Conservation (phyloP, 805 yeast species). For the Ogataea thermomethanolica region DNA sequence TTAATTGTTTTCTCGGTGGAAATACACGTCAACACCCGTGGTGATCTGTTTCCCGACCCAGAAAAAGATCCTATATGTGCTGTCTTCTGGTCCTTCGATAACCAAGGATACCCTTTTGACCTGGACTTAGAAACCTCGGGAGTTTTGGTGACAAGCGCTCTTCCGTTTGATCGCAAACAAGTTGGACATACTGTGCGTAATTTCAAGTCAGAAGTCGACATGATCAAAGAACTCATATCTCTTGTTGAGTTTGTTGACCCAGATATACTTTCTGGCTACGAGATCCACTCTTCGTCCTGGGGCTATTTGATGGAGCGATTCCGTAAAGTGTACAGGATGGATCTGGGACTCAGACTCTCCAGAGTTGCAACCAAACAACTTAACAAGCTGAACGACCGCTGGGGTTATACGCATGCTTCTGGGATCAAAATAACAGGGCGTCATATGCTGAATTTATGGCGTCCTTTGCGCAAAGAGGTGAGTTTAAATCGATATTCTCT, state of each 20-base stretch:
- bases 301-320: conserved; percentile 79
- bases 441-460: conserved; percentile 83
- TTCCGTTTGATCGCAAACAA: background rate
- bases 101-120: conserved; percentile 36
- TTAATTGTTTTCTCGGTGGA: conserved; percentile 65
- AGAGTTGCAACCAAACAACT: conserved; percentile 48
- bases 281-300: conserved; percentile 79
- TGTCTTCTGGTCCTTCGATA: conserved; percentile 62
- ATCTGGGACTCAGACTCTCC: conserved; percentile 58
- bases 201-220: conserved; percentile 52
- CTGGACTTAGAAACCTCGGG: conserved; percentile 38
- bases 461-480: conserved; percentile 61
- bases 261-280: conserved; percentile 84
- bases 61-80: conserved; percentile 50
- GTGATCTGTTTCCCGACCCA: conserved; percentile 61
- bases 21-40: conserved; percentile 58
- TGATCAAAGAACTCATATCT: conserved; percentile 53
- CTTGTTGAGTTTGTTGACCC: conserved; percentile 71
- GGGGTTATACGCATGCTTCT: conserved; percentile 82
- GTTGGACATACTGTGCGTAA: conserved; percentile 32
- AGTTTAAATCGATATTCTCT: conserved; percentile 65
- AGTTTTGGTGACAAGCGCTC: conserved; percentile 23
- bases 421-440: conserved; percentile 70
- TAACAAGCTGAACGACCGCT: conserved; percentile 59
- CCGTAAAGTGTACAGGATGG: conserved; percentile 41